phyloP scores from a whole-genome alignment of 768 basidiomycete species.

The Leccinum pellstonianum region DNA sequence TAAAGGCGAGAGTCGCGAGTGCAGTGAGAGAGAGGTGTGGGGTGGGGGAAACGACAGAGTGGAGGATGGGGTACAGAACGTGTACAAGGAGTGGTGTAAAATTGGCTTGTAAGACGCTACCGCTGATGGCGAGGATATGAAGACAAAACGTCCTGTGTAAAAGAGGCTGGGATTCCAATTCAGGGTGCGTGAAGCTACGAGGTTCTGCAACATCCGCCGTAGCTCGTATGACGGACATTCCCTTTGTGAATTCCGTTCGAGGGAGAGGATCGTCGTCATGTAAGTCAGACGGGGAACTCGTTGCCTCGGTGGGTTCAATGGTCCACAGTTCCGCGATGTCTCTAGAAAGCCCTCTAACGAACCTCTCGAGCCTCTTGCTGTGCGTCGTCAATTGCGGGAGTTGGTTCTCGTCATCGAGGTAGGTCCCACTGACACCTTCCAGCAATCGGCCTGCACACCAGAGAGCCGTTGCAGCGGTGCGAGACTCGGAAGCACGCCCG shows the following conservation, averaged over 20 bases:
- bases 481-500: slow-evolving; percentile 43
- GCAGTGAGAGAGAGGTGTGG: slow-evolving; percentile 75
- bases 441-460: slow-evolving; percentile 82
- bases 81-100: slow-evolving; percentile 77
- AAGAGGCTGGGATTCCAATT: slow-evolving; percentile 46
- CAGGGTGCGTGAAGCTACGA: slow-evolving; percentile 25
- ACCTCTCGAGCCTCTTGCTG: slow-evolving; percentile 59
- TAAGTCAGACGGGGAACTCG: slow-evolving; percentile 17
- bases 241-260: slow-evolving; percentile 62
- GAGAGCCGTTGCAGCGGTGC: slow-evolving; percentile 62
- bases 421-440: slow-evolving; percentile 62
- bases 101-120: slow-evolving; percentile 68
- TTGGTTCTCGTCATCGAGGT: slow-evolving; percentile 34
- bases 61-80: slow-evolving; percentile 81
- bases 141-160: slow-evolving; percentile 73
- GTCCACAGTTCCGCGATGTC: slow-evolving; percentile 76
- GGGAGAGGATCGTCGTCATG: slow-evolving; percentile 37
- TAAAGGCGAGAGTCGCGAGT: slow-evolving; percentile 63
- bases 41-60: slow-evolving; percentile 74
- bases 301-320: slow-evolving; percentile 33
- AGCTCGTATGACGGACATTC: slow-evolving; percentile 61
- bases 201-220: slow-evolving; percentile 49
- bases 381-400: slow-evolving; percentile 4
- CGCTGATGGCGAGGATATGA: slow-evolving; percentile 67
- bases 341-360: slow-evolving; percentile 60